phyloP scores from a whole-genome alignment of 2,329 filamentous ascomycete species.

The Corniculantispora saksenae region DNA sequence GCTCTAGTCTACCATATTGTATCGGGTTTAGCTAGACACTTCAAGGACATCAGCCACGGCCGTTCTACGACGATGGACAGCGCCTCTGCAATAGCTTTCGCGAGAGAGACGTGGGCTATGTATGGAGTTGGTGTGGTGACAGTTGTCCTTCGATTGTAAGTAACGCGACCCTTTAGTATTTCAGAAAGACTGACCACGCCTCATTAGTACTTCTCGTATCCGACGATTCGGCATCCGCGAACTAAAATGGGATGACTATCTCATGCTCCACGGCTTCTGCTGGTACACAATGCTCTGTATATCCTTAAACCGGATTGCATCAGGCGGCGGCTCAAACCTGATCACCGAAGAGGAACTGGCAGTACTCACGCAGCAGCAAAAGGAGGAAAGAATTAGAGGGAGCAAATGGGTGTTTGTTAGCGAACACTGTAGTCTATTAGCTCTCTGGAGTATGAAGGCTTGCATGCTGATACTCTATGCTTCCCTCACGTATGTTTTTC shows the following conservation, averaged over 20 bases:
- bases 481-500: slow-evolving; percentile 36
- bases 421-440: slow-evolving; percentile 14
- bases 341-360: slow-evolving; percentile 16
- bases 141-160: slow-evolving; percentile 18
- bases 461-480: slow-evolving; percentile 48
- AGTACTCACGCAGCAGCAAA: slow-evolving; percentile 1
- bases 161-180: neutral
- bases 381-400: slow-evolving; percentile 11
- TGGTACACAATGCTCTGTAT: slow-evolving; percentile 19
- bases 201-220: slow-evolving; percentile 13
- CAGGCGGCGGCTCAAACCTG: slow-evolving; percentile 18
- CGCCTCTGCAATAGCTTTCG: neutral
- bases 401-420: slow-evolving; percentile 20
- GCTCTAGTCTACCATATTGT: neutral
- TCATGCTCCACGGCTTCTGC: slow-evolving; percentile 18
- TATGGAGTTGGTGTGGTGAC: slow-evolving; percentile 16
- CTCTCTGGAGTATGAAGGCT: slow-evolving; percentile 35
- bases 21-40: neutral
- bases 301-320: slow-evolving; percentile 14
- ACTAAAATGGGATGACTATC: slow-evolving; percentile 16
- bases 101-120: slow-evolving; percentile 15
- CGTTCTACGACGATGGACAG: slow-evolving; percentile 6
- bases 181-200: neutral
- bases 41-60: neutral
- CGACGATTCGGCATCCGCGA: slow-evolving; percentile 14